Evolutionary conservation across 768 basidiomycete genomes (phyloP), one percentile per base, ranked within the genome.

Genomic region (Porphyrellus cyaneotinctus): DNA sequence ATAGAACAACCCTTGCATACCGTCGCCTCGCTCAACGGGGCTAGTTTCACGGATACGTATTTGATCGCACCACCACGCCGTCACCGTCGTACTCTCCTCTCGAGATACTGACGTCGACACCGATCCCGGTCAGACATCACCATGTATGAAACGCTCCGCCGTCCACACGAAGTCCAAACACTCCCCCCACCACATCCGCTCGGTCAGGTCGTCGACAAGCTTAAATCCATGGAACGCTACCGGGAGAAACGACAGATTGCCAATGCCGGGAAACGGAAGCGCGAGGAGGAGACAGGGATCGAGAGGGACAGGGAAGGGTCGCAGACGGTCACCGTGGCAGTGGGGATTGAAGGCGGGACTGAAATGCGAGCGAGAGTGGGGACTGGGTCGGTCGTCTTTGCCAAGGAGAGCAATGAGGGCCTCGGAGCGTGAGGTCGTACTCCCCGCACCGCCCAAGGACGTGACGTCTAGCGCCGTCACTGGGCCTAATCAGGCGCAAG

Each of bases 1-100:
- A 93, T 97, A 70, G 97, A 99, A 66, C 97, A 99, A 65, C 97
- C 98, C 36, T 72, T 95, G 55, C 85, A 92, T 54, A 97, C 97
- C 22, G 94, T 97, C 45, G 81, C 77, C 49, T 84, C 91, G 2
- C 76, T 99, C 20, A 91, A 94, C 64, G 85, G 91, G 9, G 78
- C 87, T 9, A 93, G 94, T 13, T 99, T 98, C 75, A 85, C 88
- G 17, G 91, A 93, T 89, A 57, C 53, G 46, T 43, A 3, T 6
- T 41, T 24, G 13, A 20, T 10, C 17, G 28, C 24, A 12, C 33
- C 35, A 12, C 43, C 41, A 0, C 5, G 23, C 31, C 43, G 31
- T n/a, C 43, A 14, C 35, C 53, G n/a, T 37, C 28, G 12, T 20
- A 2, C 1, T 43, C 17, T 4, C 15, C 17, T 10, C 5, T 6